Conservation (phyloP, 2,329 filamentous ascomycete genomes). For the Talaromyces sp. region DNA sequence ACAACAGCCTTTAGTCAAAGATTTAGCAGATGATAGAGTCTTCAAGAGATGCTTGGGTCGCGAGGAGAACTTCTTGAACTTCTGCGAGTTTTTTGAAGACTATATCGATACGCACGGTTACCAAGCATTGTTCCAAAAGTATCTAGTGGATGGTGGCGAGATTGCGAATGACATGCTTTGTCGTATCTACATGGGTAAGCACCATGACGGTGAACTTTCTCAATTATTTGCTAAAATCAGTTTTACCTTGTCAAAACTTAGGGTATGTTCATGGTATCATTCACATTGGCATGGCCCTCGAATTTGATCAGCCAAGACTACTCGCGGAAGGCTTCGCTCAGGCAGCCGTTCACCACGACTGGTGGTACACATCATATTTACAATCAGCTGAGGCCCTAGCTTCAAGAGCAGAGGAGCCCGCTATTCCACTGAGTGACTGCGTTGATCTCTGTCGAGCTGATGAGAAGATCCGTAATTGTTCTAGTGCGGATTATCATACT, state of each 20-base stretch:
- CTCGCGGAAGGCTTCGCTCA: constrained; percentile 27
- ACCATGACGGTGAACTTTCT: background rate
- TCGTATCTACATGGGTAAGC: constrained; percentile 8
- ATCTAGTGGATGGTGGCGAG: constrained; percentile 12
- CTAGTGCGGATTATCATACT: constrained; percentile 2
- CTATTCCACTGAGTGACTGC: background rate
- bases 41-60: constrained; percentile 5
- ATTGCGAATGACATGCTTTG: constrained; percentile 10
- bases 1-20: background rate
- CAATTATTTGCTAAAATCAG: background rate
- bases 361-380: constrained; percentile 18
- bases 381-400: constrained; percentile 1
- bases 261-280: constrained; percentile 23
- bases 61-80: constrained; percentile 11
- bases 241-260: background rate
- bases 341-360: constrained; percentile 22
- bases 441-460: constrained; percentile 1
- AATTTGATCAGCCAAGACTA: constrained; percentile 25
- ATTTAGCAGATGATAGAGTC: background rate
- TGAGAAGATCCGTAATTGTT: background rate
- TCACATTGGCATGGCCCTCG: constrained; percentile 27
- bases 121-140: constrained; percentile 19
- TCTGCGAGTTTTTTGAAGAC: constrained; percentile 12
- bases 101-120: constrained; percentile 18
- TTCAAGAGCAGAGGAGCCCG: background rate